Percentiles rank a stretch among this genome's conserved stretches.
These are phyloP conservation scores for Phalaenopsis equestris DNA, from an alignment of 106 monocot genomes.

Conservation along the genomic window DNA sequence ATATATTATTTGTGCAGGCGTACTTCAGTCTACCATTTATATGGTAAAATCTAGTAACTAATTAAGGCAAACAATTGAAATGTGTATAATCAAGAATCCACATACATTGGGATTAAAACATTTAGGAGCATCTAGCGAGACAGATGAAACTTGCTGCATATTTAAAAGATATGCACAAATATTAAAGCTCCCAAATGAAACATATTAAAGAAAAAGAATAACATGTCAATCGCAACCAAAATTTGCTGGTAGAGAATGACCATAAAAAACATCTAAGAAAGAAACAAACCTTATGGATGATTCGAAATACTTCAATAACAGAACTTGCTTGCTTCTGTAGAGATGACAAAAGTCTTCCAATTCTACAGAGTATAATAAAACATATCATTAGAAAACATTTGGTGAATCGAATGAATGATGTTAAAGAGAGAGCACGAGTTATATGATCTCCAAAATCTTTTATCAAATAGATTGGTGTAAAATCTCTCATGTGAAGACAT, in stretches of 20 bases:
- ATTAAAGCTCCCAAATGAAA: neutral
- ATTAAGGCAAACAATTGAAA: neutral
- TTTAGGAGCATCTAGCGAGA: neutral
- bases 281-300: slow-evolving; percentile 63
- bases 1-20: neutral
- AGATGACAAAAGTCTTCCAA: slow-evolving; percentile 67
- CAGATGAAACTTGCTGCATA: neutral
- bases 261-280: neutral
- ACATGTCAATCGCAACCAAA: neutral
- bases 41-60: neutral
- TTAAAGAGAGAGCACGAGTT: too few relatives aligned
- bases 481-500: too few relatives aligned
- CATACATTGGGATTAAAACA: neutral
- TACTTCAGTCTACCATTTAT: neutral
- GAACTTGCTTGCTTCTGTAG: slow-evolving; percentile 58
- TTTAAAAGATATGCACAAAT: neutral
- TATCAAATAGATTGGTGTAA: too few relatives aligned
- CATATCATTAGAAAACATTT: neutral
- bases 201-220: neutral
- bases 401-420: neutral
- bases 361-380: slow-evolving; percentile 19
- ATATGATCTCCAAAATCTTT: too few relatives aligned
- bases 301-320: slow-evolving; percentile 71
- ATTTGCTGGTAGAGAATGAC: neutral
- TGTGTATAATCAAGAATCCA: neutral